These are phyloP conservation scores for Dentipellis sp. DNA, from an alignment of 768 basidiomycete genomes.

Conservation along the genomic window DNA sequence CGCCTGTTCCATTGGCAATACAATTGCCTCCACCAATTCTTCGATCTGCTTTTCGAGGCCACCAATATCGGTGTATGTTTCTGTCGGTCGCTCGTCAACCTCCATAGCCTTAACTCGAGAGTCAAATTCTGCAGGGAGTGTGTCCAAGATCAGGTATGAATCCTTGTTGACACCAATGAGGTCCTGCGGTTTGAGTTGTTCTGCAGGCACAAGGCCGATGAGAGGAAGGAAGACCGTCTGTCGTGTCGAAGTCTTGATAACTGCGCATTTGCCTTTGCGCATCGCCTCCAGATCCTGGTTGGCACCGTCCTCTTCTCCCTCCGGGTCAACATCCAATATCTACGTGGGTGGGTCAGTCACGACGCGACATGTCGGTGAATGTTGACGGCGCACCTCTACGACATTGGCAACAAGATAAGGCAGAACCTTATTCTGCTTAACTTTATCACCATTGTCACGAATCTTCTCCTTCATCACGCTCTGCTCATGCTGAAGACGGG, in stretches of 20 bases:
- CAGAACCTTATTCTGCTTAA: slow-evolving; percentile 98
- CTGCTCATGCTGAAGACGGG: slow-evolving; percentile 89
- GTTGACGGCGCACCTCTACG: slow-evolving; percentile 63
- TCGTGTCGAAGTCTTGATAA: slow-evolving; percentile 97
- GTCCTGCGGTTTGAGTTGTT: slow-evolving; percentile 83
- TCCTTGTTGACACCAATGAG: slow-evolving; percentile 99
- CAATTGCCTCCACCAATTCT: slow-evolving; percentile 95
- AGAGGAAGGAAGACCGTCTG: slow-evolving; percentile 98
- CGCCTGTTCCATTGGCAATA: slow-evolving; percentile 96
- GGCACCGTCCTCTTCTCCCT: slow-evolving; percentile 91
- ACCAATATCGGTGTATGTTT: slow-evolving; percentile 95
- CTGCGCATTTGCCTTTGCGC: slow-evolving; percentile 96
- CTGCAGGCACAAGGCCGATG: slow-evolving; percentile 93
- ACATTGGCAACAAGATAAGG: slow-evolving; percentile 98
- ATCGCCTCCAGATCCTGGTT: slow-evolving; percentile 92
- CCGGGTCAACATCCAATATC: slow-evolving; percentile 93
- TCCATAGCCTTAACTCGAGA: slow-evolving; percentile 99
- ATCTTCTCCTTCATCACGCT: slow-evolving; percentile 98
- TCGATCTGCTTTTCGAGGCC: slow-evolving; percentile 99
- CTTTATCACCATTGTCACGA: slow-evolving; percentile 94
- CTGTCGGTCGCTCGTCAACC: slow-evolving; percentile 95
- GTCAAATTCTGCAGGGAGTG: slow-evolving; percentile 93
- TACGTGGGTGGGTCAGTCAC: slow-evolving; percentile 21
- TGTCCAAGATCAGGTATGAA: slow-evolving; percentile 94
- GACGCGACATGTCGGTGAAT: too few species aligned